Base-by-base conservation (phyloP, 1,139 yeast species). In the Casaregolazyma lundiana region DNA sequence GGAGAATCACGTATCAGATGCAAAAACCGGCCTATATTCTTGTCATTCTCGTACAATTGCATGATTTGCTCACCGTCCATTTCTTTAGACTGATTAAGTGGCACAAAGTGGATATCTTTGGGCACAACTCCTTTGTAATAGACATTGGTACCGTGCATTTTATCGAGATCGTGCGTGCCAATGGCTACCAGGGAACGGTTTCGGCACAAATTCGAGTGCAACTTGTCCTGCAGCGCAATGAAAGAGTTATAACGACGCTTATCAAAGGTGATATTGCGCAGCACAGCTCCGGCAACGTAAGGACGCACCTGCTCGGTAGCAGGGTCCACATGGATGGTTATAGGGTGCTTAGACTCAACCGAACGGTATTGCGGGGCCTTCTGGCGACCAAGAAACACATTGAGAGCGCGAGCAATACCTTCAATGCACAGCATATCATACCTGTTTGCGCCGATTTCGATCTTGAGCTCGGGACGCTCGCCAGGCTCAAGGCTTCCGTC, bases 351-450 rank as follows among this genome's bases (percentile, higher is more conserved):
- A 19, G 88, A 84, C 38, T 48, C 52, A 30, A 75, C 71, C 50
- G 85, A 72, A 49, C 71, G 78, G 73, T 77, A 92, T 29, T 69
- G 67, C 45, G 98, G 97, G 36, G 84, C 72, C 46, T 70, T 64
- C 9, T 68, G 64, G 52, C 78, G 78, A 34, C 94, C 96, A 60
- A 90, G 75, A 64, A 87, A 94, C 65, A 89, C 95, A 62, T 89
- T 89, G 63, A 94, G 74, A 0, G 97, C 94, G 63, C 89, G 95
- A 1, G 97, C 88, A 67, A 94, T 90, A 63, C 99, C 99, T 69
- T 94, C 99, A 55, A 89, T 84, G 73, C 98, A 94, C 58, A 94
- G 80, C 92, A 94, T 81, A 66, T 92, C 99, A 63, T 92, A 94
- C 72, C 98, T 64, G 71, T 94, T 94, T 54, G 99, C 99, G 48